Evolutionary conservation across 2,329 filamentous ascomycete genomes (phyloP).

Genomic region (Aspergillus hiratsukae): DNA sequence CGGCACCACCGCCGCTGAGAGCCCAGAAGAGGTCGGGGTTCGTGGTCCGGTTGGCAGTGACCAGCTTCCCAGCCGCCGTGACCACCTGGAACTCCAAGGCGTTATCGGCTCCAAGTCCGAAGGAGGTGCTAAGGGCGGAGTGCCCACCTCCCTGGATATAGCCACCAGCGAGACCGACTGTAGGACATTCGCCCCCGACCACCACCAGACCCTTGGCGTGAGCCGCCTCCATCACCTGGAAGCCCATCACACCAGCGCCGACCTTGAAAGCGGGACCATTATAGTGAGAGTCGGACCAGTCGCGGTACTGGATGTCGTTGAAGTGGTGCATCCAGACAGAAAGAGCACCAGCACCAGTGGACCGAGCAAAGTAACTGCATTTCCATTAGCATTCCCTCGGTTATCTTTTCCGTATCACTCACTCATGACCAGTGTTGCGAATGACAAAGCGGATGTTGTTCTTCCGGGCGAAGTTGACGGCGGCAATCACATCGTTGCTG

Average conservation of each 20-base stretch:
- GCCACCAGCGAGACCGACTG: constrained; percentile 57
- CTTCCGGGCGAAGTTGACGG: constrained; percentile 41
- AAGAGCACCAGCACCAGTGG: constrained; percentile 53
- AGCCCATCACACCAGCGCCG: constrained; percentile 52
- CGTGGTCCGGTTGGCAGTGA: constrained; percentile 45
- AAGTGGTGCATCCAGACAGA: constrained; percentile 33
- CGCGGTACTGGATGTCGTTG: constrained; percentile 23
- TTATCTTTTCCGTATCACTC: constrained; percentile 5
- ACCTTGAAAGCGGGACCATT: constrained; percentile 50
- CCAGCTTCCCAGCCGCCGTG: constrained; percentile 45
- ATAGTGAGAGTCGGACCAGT: constrained; percentile 43
- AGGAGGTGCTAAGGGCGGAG: constrained; percentile 48
- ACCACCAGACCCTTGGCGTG: constrained; percentile 46
- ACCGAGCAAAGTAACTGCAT: constrained; percentile 48
- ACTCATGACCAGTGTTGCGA: constrained; percentile 41
- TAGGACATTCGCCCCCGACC: constrained; percentile 52
- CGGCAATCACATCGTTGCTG: constrained; percentile 23
- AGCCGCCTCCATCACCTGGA: constrained; percentile 46
- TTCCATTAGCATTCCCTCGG: neutral
- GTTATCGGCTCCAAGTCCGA: constrained; percentile 59
- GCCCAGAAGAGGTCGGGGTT: constrained; percentile 62
- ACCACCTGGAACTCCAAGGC: constrained; percentile 54
- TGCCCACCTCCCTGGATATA: constrained; percentile 60
- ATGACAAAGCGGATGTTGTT: constrained; percentile 51
- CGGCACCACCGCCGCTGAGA: constrained; percentile 55